These are phyloP conservation scores for Yamadazyma endophytica DNA, from an alignment of 805 yeast genomes.

Conservation along the genomic window DNA sequence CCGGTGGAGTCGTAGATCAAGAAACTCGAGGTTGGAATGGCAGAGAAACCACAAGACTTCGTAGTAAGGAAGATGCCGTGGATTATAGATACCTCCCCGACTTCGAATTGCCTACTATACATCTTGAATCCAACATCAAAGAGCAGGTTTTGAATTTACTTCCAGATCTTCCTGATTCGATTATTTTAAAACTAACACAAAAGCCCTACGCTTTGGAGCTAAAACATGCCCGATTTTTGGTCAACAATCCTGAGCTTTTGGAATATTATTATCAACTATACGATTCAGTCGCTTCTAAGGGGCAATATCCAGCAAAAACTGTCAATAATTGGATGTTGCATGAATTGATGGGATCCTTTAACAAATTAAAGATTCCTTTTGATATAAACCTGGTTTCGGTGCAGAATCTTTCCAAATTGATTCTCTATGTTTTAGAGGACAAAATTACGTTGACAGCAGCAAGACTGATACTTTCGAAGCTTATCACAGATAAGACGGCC, in stretches of 20 bases:
- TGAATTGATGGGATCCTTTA: conserved; percentile 68
- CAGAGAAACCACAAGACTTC: conserved; percentile 53
- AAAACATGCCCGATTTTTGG: conserved; percentile 71
- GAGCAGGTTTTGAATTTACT: conserved; percentile 36
- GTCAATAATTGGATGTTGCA: conserved; percentile 81
- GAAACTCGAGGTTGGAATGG: conserved; percentile 97
- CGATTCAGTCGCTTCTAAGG: conserved; percentile 12
- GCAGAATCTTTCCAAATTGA: conserved; percentile 48
- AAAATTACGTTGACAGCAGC: conserved; percentile 66
- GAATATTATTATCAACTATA: conserved; percentile 50
- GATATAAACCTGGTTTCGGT: conserved; percentile 30
- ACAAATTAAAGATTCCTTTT: conserved; percentile 42
- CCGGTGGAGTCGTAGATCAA: conserved; percentile 19
- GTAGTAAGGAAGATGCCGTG: conserved; percentile 75
- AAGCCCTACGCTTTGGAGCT: conserved; percentile 55
- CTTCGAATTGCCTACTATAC: conserved; percentile 71
- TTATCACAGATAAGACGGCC: conserved; percentile 44
- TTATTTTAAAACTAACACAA: conserved; percentile 41
- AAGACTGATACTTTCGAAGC: conserved; percentile 56
- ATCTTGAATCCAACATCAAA: conserved; percentile 41
- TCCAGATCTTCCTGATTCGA: conserved; percentile 62
- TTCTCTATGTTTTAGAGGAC: conserved; percentile 42
- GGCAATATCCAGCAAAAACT: conserved; percentile 25
- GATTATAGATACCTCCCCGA: conserved; percentile 96
- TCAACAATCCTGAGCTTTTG: conserved; percentile 46